Evolutionary conservation across 768 basidiomycete species (phyloP).

Genomic region (Suillus hirtellus): DNA sequence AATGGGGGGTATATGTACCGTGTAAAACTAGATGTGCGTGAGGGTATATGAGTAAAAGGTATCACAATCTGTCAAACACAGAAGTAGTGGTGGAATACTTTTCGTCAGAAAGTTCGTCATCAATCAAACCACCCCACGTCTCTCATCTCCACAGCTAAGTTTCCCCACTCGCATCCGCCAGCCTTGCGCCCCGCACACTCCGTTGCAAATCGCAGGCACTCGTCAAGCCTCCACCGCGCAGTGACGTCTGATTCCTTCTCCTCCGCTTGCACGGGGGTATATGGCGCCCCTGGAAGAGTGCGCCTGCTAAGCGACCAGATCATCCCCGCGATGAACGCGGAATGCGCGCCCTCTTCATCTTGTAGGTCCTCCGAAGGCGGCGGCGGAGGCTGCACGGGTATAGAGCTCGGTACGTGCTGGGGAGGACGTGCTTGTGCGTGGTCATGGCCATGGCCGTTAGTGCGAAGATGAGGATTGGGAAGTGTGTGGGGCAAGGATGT

Average conservation of each 20-base stretch:
- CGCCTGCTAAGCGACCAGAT: slow-evolving; percentile 76
- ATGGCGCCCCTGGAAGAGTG: slow-evolving; percentile 74
- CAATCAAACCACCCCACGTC: slow-evolving; percentile 74
- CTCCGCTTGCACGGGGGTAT: slow-evolving; percentile 47
- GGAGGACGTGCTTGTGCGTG: background rate
- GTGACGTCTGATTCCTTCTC: slow-evolving; percentile 39
- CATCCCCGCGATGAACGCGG: slow-evolving; percentile 87
- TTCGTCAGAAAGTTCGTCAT: slow-evolving; percentile 5
- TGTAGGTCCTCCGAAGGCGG: slow-evolving; percentile 44
- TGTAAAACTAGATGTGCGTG: background rate
- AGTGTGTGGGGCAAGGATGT: slow-evolving; percentile 4
- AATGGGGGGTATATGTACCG: background rate
- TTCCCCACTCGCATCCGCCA: slow-evolving; percentile 60
- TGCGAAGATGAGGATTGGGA: slow-evolving; percentile 17
- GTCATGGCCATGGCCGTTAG: background rate
- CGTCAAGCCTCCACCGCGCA: slow-evolving; percentile 77
- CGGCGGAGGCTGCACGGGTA: background rate
- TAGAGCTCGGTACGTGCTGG: background rate
- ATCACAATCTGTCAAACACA: background rate
- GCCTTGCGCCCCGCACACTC: slow-evolving; percentile 80
- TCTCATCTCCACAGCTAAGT: slow-evolving; percentile 72
- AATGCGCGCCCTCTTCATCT: slow-evolving; percentile 78
- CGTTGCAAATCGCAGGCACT: slow-evolving; percentile 83
- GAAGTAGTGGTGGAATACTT: background rate
- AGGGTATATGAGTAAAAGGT: slow-evolving; percentile 5